Base-by-base conservation (phyloP, 768 basidiomycete genomes). In the Cystofilobasidium ferigula region DNA sequence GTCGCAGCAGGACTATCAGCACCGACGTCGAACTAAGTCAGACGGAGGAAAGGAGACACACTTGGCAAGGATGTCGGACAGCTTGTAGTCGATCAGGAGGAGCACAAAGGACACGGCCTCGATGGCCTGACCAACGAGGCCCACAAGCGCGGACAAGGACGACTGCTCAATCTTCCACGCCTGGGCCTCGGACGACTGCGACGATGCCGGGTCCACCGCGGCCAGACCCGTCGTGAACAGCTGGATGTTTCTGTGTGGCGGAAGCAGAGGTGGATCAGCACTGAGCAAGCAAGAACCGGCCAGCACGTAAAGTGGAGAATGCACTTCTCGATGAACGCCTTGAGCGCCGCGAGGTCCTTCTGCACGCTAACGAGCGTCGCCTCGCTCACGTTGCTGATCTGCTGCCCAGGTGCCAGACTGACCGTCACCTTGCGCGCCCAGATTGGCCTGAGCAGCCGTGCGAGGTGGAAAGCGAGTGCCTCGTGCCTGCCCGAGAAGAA, bases 21-120 rank as follows among this genome's bases (percentile, higher is more conserved):
- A n/a, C n/a, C n/a, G n/a, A n/a, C n/a, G 56, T 69, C n/a, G 24
- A 40, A 63, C 36, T 38, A 34, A 18, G 54, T 22, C 35, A 32
- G 30, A 3, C 10, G 7, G 5, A 3, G 16, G 20, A 53, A 10
- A 24, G 54, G 42, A 9, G 38, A 78, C 85, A 71, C 73, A 94
- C 89, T 86, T 83, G 40, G 84, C 78, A 63, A 95, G 83, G 34
- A 95, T 80, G 69, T 94, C 89, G 22, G 86, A 84, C 28, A 98
- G 80, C 64, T 84, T 83, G 78, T 97, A 94, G 73, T 99, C 95
- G 71, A 84, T 90, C 59, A 98, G 79, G 24, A 98, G 84, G 32
- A 98, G 81, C 60, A 98, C 80, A 75, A 98, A 99, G 0, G 91
- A 89, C 63, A 98, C 83, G 0, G 89, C 95, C 76, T 99, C 95